Base-by-base conservation (phyloP, 768 basidiomycete species). In the Amanita polypyramis region DNA sequence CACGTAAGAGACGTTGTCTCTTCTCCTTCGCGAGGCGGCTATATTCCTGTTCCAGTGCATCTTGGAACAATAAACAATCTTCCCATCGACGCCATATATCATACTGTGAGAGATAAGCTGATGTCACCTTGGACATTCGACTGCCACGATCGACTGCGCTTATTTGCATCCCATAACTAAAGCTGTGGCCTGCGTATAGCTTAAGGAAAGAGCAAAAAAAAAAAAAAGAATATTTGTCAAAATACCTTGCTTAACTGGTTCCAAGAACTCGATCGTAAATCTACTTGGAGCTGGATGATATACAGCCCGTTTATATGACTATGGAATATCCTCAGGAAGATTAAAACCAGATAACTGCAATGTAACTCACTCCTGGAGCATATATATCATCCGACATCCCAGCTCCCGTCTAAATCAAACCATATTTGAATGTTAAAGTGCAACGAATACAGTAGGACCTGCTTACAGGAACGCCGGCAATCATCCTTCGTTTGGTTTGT, bases 31-130 rank as follows among this genome's bases (percentile, higher is more conserved):
- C 80, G 54, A 78, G 69, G 20, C 70, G 68, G 15, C 65, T 55
- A 55, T 89, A 91, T 58, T 84, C 81, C 12, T 58, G 52, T 61
- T 88, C 86, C 8, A 91, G 66, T 1, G 65, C 63, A 36, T 82
- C 78, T 59, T 91, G 88, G 56, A 89, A 80, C 67, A 70, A 76
- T 8, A 91, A 66, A 50, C 85, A 88, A 55, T 91, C 88, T 49
- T 88, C 88, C 88, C 88, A 91, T 39, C 73, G 69, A 21, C 88
- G 71, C 77, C 84, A 87, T 32, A 91, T 69, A 11, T 83, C 81
- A 56, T 91, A 90, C 49, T 78, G 78, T 7, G 61, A 56, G 39
- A 64, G 50, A 37, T 69, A 66, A 14, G 55, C 57, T 27, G 57
- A 47, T 4, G 73, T 71, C 17, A 61, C 68, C 23, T 64, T 51